phyloP scores from a whole-genome alignment of 495 filamentous ascomycete species.

The Usnea hakonensis region DNA sequence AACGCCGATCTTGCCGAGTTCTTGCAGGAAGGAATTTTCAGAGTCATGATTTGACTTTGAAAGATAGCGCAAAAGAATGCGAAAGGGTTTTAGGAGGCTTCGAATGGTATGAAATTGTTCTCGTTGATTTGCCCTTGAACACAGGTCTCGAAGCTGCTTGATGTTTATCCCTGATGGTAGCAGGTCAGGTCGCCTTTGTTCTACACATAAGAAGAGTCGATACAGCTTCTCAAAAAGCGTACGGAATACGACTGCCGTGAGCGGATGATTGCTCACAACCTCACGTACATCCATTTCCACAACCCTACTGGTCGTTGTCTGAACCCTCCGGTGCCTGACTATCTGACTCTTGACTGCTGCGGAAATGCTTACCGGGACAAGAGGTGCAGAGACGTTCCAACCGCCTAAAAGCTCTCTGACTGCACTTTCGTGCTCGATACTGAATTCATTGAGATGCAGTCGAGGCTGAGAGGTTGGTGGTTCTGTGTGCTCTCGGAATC shows the following conservation, averaged over 20 bases:
- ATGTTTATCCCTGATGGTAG: not conserved
- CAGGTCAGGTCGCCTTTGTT: not conserved
- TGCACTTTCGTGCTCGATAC: not conserved
- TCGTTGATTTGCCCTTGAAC: not conserved
- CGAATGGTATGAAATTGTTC: slow-evolving; percentile 7
- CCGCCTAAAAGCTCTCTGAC: not conserved
- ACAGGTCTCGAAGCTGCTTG: not conserved
- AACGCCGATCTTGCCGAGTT: slow-evolving; percentile 2
- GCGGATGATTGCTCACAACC: not conserved
- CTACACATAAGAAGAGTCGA: not conserved
- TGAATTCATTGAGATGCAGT: not conserved
- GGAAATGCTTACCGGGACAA: not conserved
- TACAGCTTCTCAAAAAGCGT: not conserved
- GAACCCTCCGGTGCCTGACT: not conserved
- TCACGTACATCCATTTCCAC: not conserved
- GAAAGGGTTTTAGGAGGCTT: not conserved
- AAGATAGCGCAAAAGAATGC: slow-evolving; percentile 2
- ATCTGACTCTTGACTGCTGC: not conserved
- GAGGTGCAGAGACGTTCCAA: not conserved
- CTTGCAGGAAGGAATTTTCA: slow-evolving; percentile 1
- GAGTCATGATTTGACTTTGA: not conserved
- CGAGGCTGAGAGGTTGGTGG: not conserved
- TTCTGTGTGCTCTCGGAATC: not conserved
- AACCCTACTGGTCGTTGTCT: not conserved
- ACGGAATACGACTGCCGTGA: not conserved